phyloP scores from a whole-genome alignment of 176 grass and related monocot genomes.

The Oryza glumipatula region DNA sequence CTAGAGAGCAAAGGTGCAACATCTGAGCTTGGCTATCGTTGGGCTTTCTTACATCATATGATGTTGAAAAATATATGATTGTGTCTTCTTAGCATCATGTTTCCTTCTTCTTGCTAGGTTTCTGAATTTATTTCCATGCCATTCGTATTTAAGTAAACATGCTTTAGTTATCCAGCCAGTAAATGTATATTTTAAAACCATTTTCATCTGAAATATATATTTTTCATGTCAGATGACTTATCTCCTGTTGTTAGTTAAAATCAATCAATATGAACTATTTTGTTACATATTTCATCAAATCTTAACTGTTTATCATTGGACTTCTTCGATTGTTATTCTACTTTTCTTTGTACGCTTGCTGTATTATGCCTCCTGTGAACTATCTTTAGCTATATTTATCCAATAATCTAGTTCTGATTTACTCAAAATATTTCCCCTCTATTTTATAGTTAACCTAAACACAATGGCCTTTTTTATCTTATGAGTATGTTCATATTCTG shows the following conservation, averaged over 20 bases:
- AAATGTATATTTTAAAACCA: conserved; percentile 6
- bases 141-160: conserved; percentile 19
- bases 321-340: neutral
- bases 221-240: neutral
- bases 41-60: neutral
- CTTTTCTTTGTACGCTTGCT: neutral
- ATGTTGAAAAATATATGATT: neutral
- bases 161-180: neutral
- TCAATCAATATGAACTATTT: conserved; percentile 4
- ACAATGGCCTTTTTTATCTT: neutral
- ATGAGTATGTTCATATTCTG: neutral
- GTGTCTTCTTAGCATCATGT: neutral
- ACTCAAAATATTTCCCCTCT: neutral
- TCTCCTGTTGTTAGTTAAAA: neutral
- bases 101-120: neutral
- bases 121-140: neutral
- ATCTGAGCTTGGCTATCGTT: neutral
- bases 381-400: neutral
- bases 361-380: neutral
- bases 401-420: neutral
- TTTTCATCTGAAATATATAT: neutral
- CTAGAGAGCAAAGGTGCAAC: neutral
- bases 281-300: neutral
- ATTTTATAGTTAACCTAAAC: neutral
- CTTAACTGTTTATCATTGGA: neutral